Percentiles rank a stretch among this genome's conserved stretches.
Evolutionary conservation across 495 filamentous ascomycete species (phyloP).

Genomic region (Hypoxylon fuscum): DNA sequence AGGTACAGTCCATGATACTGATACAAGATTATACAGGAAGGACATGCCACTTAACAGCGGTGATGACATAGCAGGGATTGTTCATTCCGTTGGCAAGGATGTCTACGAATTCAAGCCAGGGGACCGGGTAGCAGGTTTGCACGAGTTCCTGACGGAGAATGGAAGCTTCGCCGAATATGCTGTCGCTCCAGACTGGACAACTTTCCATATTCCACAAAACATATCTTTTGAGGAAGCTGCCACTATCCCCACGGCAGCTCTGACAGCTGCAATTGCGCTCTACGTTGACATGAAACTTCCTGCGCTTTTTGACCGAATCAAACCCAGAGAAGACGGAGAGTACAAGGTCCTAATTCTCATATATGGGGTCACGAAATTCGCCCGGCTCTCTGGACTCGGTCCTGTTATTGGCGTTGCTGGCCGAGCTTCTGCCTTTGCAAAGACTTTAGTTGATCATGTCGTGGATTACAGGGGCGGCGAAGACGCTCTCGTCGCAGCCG

Average conservation of each 20-base stretch:
- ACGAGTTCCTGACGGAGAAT: conserved; percentile 38
- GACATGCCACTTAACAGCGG: conserved; percentile 41
- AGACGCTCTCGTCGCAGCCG: conserved; percentile 30
- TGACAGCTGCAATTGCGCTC: conserved; percentile 52
- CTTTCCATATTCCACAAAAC: conserved; percentile 51
- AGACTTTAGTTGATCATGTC: conserved; percentile 48
- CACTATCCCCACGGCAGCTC: conserved; percentile 51
- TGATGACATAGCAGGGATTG: conserved; percentile 55
- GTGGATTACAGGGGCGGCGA: conserved; percentile 54
- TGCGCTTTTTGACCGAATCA: conserved; percentile 17
- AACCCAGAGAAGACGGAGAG: conserved; percentile 8
- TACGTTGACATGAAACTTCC: conserved; percentile 47
- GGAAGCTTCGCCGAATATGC: conserved; percentile 55
- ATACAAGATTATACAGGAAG: conserved; percentile 6
- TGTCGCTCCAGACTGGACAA: conserved; percentile 47
- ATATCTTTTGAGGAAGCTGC: conserved; percentile 55
- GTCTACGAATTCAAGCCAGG: conserved; percentile 54
- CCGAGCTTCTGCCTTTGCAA: conserved; percentile 44
- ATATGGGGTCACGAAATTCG: conserved; percentile 56
- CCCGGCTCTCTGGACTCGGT: conserved; percentile 47
- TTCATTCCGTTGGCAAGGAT: conserved; percentile 49
- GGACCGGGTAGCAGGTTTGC: conserved; percentile 54
- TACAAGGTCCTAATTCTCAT: conserved; percentile 42
- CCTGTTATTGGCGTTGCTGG: conserved; percentile 55
- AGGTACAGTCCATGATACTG: too few species aligned